Evolutionary conservation across 2,329 filamentous ascomycete species (phyloP).

Genomic region (Catunica adiposa): DNA sequence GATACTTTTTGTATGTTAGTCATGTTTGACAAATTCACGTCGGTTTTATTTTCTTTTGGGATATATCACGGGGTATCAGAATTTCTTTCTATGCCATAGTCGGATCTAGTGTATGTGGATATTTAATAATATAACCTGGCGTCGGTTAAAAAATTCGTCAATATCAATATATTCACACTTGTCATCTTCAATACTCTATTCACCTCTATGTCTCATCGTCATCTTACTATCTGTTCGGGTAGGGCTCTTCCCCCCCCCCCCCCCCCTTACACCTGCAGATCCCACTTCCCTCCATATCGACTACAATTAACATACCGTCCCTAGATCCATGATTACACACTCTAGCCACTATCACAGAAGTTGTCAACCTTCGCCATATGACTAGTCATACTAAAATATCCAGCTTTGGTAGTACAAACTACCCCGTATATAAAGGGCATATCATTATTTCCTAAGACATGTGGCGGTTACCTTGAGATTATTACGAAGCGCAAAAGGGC

Average conservation of each 20-base stretch:
- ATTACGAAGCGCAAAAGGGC: too few relatives aligned
- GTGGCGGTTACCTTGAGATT: too few relatives aligned
- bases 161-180: neutral
- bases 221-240: too few relatives aligned
- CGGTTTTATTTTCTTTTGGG: neutral
- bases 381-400: too few relatives aligned
- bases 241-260: too few relatives aligned
- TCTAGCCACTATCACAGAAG: too few relatives aligned
- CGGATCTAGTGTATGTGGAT: neutral
- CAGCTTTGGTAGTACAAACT: too few relatives aligned
- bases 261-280: neutral
- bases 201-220: neutral
- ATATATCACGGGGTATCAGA: neutral
- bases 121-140: neutral
- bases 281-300: neutral
- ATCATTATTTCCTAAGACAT: too few relatives aligned
- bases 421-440: too few relatives aligned
- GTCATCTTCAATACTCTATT: neutral
- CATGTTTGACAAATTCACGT: neutral
- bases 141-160: neutral
- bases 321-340: too few relatives aligned
- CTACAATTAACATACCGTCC: neutral
- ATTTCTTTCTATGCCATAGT: neutral
- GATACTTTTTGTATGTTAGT: neutral
- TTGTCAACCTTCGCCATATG: too few relatives aligned